Conservation (phyloP, 2,329 filamentous ascomycete genomes). For the Rutstroemia sp. region DNA sequence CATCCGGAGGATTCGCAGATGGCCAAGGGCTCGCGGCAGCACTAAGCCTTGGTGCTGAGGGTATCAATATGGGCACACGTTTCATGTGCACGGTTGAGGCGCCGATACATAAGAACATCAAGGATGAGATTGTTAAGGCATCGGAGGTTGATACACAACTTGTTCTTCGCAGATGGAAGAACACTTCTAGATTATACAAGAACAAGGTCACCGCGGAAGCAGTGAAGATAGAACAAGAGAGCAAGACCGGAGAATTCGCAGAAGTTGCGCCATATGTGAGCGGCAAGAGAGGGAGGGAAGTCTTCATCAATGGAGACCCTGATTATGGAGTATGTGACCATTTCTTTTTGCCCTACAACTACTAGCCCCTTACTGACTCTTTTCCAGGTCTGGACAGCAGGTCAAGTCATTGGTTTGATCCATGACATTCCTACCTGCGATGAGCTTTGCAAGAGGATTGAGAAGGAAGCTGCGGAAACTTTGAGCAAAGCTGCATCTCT, state of each 20-base stretch:
- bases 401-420: slow-evolving; percentile 87
- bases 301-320: slow-evolving; percentile 86
- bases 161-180: slow-evolving; percentile 83
- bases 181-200: slow-evolving; percentile 80
- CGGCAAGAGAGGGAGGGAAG: slow-evolving; percentile 82
- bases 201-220: slow-evolving; percentile 84
- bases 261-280: slow-evolving; percentile 84
- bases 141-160: slow-evolving; percentile 88
- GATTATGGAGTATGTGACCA: slow-evolving; percentile 69
- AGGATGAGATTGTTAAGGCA: slow-evolving; percentile 81
- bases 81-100: slow-evolving; percentile 96
- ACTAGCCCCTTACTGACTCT: slow-evolving; percentile 1
- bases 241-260: slow-evolving; percentile 76
- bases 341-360: neutral
- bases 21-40: slow-evolving; percentile 89
- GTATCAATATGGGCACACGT: slow-evolving; percentile 96
- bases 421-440: slow-evolving; percentile 75
- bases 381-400: slow-evolving; percentile 84
- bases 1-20: slow-evolving; percentile 91
- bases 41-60: slow-evolving; percentile 80
- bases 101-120: slow-evolving; percentile 88
- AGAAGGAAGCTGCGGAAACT: slow-evolving; percentile 65
- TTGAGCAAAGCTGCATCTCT: slow-evolving; percentile 53
- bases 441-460: slow-evolving; percentile 62
- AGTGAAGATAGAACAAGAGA: slow-evolving; percentile 75